Conservation (phyloP, 2,329 filamentous ascomycete genomes). For the Venturia oleaginea region DNA sequence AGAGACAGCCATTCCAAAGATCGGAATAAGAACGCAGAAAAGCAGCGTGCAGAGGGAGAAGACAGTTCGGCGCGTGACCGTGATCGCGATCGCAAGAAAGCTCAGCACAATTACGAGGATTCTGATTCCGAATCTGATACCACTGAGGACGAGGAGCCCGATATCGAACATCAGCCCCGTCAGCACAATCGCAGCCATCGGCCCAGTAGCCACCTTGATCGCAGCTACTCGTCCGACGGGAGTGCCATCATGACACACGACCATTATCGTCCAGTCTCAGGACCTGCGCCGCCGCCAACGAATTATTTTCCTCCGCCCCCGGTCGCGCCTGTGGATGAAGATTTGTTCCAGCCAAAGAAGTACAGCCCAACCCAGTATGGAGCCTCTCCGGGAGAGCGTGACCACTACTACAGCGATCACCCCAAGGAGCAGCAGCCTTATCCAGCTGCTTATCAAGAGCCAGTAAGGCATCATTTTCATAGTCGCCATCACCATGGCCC, state of each 20-base stretch:
- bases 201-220: conserved; percentile 4
- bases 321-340: conserved; percentile 7
- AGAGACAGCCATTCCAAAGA: not conserved
- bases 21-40: not conserved
- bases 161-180: not conserved
- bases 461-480: not conserved
- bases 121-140: conserved; percentile 3
- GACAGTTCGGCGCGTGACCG: not conserved
- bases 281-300: not conserved
- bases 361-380: conserved; percentile 4
- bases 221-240: conserved; percentile 9
- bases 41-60: not conserved
- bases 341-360: not conserved
- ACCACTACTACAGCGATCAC: conserved; percentile 7
- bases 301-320: conserved; percentile 9
- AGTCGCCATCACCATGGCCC: not conserved
- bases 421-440: conserved; percentile 9
- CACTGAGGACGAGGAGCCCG: not conserved
- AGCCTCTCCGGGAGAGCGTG: conserved; percentile 2
- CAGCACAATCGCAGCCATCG: conserved; percentile 4
- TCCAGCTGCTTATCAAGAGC: not conserved
- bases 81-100: not conserved
- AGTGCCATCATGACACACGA: conserved; percentile 11
- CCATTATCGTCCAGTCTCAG: not conserved
- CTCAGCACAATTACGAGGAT: not conserved